Base-by-base conservation (phyloP, 2,329 filamentous ascomycete species). In the Fusarium caatingaense region DNA sequence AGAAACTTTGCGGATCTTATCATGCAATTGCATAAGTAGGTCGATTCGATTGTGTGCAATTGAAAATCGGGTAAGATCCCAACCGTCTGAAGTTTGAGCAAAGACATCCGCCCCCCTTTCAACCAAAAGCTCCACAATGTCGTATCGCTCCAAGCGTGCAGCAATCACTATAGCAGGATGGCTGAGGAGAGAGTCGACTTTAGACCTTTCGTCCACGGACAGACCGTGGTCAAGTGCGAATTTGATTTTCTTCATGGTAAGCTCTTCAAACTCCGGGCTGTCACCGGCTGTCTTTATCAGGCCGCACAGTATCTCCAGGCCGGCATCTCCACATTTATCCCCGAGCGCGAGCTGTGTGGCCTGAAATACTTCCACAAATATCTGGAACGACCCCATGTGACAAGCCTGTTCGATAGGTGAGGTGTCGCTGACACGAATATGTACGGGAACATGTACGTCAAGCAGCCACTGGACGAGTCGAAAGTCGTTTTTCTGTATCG, bases 181-280 rank as follows among this genome's bases (percentile, higher is more conserved):
- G 1, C 40, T n/a, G 2, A 15, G 4, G 4, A 1, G 12, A 21
- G 18, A 13, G 1, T 7, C 40, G n/a, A 16, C 6, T 16, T 4
- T 42, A 15, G n/a, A 8, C 40, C 9, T 42, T n/a, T 8, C 20
- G 4, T 42, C 12, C 15, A 6, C 20, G 4, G 11, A 21, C 13
- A 42, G 12, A 7, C 20, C 40, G 0, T 21, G 40, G 4, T 21
- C 40, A 42, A 42, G 40, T 21, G n/a, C 40, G 12, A 21, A n/a
- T 20, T 15, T 21, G n/a, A 42, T n/a, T 21, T 42, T 42, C 40
- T 11, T 42, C 40, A 42, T n/a, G 40, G 20, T 6, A 42, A 42
- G n/a, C 21, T 42, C n/a, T 9, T n/a, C 40, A 15, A 11, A 34
- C 32, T 34, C 16, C 8, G 9, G 32, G 16, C 5, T 8, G 16